Evolutionary conservation across 768 basidiomycete genomes (phyloP).

Genomic region (Rickenella mellea): DNA sequence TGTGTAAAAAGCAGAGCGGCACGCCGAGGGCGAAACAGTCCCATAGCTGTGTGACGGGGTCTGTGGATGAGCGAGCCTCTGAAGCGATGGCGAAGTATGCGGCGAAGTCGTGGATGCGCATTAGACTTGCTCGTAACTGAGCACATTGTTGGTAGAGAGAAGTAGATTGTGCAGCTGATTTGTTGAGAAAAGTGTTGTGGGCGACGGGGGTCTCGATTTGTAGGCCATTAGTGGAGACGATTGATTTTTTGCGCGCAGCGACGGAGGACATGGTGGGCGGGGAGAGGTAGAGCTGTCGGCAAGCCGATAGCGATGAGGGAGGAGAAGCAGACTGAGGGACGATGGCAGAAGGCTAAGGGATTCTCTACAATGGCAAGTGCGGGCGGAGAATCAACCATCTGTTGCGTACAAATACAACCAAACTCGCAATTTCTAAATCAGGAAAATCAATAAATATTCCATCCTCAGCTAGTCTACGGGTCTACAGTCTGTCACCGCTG

Average conservation of each 20-base stretch:
- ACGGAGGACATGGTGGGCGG: conserved; percentile 42
- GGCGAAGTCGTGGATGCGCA: conserved; percentile 68
- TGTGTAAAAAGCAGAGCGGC: conserved; percentile 93
- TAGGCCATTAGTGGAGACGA: conserved; percentile 53
- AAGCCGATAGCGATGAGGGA: background rate
- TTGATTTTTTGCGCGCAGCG: conserved; percentile 61
- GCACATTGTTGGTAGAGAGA: conserved; percentile 93
- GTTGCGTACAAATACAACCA: background rate
- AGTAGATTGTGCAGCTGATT: conserved; percentile 76
- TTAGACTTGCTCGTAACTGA: conserved; percentile 61
- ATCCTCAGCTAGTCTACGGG: too few species aligned
- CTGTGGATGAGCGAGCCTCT: conserved; percentile 68
- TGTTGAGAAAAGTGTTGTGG: conserved; percentile 84
- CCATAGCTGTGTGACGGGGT: conserved; percentile 93
- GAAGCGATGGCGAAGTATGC: conserved; percentile 42
- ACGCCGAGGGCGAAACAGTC: conserved; percentile 89
- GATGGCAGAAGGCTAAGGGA: background rate
- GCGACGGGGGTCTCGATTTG: conserved; percentile 68
- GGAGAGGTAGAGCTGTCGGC: background rate
- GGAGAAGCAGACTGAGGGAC: background rate
- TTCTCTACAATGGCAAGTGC: conserved; percentile 1
- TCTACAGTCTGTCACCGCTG: too few species aligned
- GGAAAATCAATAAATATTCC: too few species aligned
- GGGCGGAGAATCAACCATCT: conserved; percentile 1
- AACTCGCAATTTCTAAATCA: background rate